Evolutionary conservation across 768 basidiomycete species (phyloP).

Genomic region (Tricholoma saponaceum): DNA sequence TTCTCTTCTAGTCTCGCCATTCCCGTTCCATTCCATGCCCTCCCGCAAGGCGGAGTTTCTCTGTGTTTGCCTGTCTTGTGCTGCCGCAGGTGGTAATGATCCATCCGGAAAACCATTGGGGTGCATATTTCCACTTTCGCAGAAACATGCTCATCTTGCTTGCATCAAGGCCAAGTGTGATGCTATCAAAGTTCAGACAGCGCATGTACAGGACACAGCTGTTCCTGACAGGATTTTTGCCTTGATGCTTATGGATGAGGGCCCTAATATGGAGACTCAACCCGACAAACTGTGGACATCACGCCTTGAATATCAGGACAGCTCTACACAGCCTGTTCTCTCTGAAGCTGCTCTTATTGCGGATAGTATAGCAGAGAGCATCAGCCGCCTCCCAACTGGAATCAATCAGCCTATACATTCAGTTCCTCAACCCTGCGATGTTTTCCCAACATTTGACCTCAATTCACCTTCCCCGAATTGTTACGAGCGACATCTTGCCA

Average conservation of each 20-base stretch:
- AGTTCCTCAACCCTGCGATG: background rate
- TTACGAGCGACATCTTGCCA: background rate
- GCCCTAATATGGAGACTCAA: background rate
- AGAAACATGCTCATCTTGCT: background rate
- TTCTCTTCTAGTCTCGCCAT: too few species aligned
- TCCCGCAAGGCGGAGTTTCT: background rate
- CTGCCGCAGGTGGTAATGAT: background rate
- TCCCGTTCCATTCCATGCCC: too few species aligned
- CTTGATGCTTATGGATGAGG: background rate
- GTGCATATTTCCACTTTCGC: background rate
- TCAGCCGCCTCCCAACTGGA: background rate
- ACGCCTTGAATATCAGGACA: background rate
- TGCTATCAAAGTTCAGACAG: background rate
- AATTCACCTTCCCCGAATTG: background rate
- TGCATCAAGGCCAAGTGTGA: background rate
- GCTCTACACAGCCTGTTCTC: background rate
- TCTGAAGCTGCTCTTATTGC: background rate
- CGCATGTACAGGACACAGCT: background rate
- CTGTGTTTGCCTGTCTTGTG: background rate
- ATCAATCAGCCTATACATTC: background rate
- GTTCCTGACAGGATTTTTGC: background rate
- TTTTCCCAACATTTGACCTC: background rate
- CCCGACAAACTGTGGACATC: background rate
- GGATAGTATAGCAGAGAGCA: background rate
- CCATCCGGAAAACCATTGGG: background rate